phyloP scores from a whole-genome alignment of 345 rosid species.

The Corchorus capsularis region DNA sequence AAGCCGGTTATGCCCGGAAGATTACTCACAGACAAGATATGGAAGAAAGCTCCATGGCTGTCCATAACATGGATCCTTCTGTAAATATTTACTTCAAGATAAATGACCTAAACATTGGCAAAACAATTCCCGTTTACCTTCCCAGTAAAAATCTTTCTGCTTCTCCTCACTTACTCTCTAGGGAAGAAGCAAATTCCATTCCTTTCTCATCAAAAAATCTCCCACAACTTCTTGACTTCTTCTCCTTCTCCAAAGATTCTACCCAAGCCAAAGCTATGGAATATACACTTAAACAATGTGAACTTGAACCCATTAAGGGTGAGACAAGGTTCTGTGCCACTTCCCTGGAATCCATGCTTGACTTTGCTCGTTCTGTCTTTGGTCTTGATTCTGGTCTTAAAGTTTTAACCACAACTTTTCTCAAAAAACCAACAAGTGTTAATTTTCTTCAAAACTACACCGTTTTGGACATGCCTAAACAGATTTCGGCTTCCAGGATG shows the following conservation, averaged over 20 bases:
- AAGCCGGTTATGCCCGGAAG: background rate
- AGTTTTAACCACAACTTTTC: slow-evolving; percentile 43
- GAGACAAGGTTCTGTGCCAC: slow-evolving; percentile 61
- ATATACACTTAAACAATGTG: slow-evolving; percentile 55
- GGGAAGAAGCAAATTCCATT: slow-evolving; percentile 56
- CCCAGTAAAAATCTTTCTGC: slow-evolving; percentile 35
- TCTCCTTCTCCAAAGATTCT: slow-evolving; percentile 57
- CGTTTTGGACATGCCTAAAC: slow-evolving; percentile 36
- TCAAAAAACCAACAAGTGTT: background rate
- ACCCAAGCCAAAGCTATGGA: slow-evolving; percentile 72
- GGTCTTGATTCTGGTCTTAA: slow-evolving; percentile 39
- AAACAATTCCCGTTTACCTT: slow-evolving; percentile 42
- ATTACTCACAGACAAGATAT: background rate
- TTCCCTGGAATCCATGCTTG: slow-evolving; percentile 75
- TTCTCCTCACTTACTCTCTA: slow-evolving; percentile 54
- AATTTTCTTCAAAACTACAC: slow-evolving; percentile 52
- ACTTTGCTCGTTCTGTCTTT: slow-evolving; percentile 39
- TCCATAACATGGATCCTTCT: slow-evolving; percentile 42
- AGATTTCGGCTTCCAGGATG: slow-evolving; percentile 33
- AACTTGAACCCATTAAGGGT: slow-evolving; percentile 43
- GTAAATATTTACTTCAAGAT: slow-evolving; percentile 49
- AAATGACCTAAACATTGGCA: slow-evolving; percentile 50
- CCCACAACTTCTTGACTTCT: slow-evolving; percentile 48
- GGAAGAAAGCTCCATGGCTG: background rate
- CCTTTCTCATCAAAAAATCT: slow-evolving; percentile 61